A percentile compares a stretch with the other conserved stretches of the same genome.
These are phyloP conservation scores for Suillus occidentalis DNA, from an alignment of 768 basidiomycete genomes.

Conservation along the genomic window DNA sequence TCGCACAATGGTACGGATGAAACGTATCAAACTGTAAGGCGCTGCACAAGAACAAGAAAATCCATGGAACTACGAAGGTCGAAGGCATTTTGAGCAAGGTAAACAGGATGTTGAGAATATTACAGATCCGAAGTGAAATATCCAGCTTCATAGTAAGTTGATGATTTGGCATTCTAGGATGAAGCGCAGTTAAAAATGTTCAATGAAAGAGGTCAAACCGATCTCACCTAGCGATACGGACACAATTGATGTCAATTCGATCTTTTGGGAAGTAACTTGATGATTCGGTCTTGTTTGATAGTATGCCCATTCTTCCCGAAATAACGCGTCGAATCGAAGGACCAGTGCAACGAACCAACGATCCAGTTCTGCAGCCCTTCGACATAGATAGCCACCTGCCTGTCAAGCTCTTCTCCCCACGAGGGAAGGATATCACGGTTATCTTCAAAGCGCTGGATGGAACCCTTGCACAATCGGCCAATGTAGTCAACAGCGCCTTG, in stretches of 20 bases:
- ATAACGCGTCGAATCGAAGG: constrained; percentile 56
- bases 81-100: background rate
- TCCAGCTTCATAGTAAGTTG: background rate
- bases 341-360: constrained; percentile 72
- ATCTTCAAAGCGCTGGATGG: constrained; percentile 52
- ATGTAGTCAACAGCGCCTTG: constrained; percentile 66
- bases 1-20: background rate
- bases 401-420: constrained; percentile 62
- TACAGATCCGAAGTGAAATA: background rate
- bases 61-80: background rate
- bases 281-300: constrained; percentile 37
- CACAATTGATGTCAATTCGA: constrained; percentile 7
- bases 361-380: constrained; percentile 71
- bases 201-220: background rate
- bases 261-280: constrained; percentile 48
- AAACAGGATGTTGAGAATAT: background rate
- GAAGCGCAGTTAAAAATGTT: background rate
- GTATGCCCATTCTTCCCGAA: constrained; percentile 57
- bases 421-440: constrained; percentile 53
- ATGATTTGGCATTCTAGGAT: background rate
- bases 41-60: background rate
- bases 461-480: constrained; percentile 57
- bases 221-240: background rate
- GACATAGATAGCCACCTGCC: constrained; percentile 57
- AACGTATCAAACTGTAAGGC: background rate